Conservation (phyloP, 2,329 filamentous ascomycete genomes). For the Verticillium isaacii region DNA sequence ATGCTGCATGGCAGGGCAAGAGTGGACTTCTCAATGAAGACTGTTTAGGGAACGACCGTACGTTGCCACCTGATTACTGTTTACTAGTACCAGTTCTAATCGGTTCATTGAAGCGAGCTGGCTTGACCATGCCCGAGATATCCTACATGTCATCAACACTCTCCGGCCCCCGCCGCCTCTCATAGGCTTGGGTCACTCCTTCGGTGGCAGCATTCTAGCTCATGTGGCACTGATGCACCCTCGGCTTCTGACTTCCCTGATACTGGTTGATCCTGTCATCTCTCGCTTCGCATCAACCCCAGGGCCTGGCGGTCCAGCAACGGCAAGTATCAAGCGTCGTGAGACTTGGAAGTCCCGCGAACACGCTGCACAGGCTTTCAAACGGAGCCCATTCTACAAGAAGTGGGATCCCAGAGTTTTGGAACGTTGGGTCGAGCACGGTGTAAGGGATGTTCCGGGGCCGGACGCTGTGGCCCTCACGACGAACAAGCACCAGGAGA, state of each 20-base stretch:
- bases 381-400: slow-evolving; percentile 69
- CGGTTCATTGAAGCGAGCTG: slow-evolving; percentile 41
- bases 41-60: slow-evolving; percentile 71
- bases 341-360: slow-evolving; percentile 77
- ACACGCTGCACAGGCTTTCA: slow-evolving; percentile 63
- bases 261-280: slow-evolving; percentile 82
- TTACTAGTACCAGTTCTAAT: not conserved
- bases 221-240: slow-evolving; percentile 75
- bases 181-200: slow-evolving; percentile 82
- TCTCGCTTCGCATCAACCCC: slow-evolving; percentile 35
- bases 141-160: slow-evolving; percentile 78
- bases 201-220: slow-evolving; percentile 71
- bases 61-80: not conserved
- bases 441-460: slow-evolving; percentile 66
- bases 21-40: slow-evolving; percentile 74
- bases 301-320: slow-evolving; percentile 29
- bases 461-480: slow-evolving; percentile 60
- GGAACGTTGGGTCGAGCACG: slow-evolving; percentile 66
- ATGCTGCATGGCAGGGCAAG: slow-evolving; percentile 77
- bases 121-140: slow-evolving; percentile 80
- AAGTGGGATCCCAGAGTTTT: slow-evolving; percentile 79
- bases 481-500: slow-evolving; percentile 85
- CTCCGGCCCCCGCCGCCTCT: slow-evolving; percentile 78
- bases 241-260: slow-evolving; percentile 67
- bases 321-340: slow-evolving; percentile 65